A percentile compares a stretch with the other conserved stretches of the same genome.
Conservation (phyloP, 768 basidiomycete species). For the Psilocybe sp. region DNA sequence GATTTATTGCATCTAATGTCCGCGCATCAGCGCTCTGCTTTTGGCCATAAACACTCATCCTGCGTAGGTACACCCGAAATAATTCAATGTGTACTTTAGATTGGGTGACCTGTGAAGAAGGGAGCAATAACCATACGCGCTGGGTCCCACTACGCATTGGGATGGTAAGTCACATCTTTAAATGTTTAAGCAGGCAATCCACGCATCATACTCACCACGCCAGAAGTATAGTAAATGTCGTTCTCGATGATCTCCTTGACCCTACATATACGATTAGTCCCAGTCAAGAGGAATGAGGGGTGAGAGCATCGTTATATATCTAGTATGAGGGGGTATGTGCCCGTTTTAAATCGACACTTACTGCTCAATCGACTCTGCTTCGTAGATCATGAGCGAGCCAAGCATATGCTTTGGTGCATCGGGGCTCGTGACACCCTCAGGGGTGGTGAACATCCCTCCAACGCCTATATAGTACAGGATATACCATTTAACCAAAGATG, state of each 20-base stretch:
- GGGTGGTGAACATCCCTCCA: conserved; percentile 44
- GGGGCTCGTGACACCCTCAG: conserved; percentile 4
- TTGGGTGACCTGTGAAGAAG: conserved; percentile 21
- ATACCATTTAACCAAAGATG: too few species aligned
- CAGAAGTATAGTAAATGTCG: conserved; percentile 39
- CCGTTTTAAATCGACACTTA: conserved; percentile 1
- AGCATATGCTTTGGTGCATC: conserved; percentile 9
- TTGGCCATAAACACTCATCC: too few species aligned
- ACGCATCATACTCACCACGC: conserved; percentile 25
- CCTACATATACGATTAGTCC: conserved; percentile 15
- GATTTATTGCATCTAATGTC: too few species aligned
- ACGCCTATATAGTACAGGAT: conserved; percentile 35
- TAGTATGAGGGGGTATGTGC: too few species aligned
- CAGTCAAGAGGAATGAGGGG: too few species aligned
- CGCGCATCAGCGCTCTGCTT: too few species aligned
- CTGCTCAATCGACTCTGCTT: conserved; percentile 33
- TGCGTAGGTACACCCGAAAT: too few species aligned
- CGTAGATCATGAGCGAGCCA: conserved; percentile 54
- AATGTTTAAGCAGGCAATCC: not conserved
- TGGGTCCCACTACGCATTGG: conserved; percentile 50
- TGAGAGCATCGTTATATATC: conserved; percentile 14
- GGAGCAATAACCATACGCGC: conserved; percentile 50
- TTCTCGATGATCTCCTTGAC: conserved; percentile 34
- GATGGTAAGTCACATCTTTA: not conserved
- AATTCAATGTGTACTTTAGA: conserved; percentile 4